A percentile compares a stretch with the other conserved stretches of the same genome.
Evolutionary conservation across 164 flowering plant genomes (phyloP).

Genomic region (Aristolochia fimbriata): DNA sequence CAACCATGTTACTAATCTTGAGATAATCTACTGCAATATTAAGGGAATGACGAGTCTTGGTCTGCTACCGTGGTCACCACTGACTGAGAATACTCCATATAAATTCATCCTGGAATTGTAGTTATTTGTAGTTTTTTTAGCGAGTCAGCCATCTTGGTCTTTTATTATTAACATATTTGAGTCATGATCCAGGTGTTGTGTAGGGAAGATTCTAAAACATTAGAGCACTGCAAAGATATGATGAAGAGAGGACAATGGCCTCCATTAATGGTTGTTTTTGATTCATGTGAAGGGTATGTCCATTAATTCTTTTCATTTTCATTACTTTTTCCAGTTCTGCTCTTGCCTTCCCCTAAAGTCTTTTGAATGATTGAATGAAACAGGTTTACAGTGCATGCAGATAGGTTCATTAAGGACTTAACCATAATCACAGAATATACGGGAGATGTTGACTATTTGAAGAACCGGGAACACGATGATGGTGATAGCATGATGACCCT

Average conservation of each 20-base stretch:
- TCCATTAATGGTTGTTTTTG: slow-evolving; percentile 78
- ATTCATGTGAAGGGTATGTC: slow-evolving; percentile 78
- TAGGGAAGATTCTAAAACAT: slow-evolving; percentile 64
- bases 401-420: slow-evolving; percentile 57
- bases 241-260: slow-evolving; percentile 87
- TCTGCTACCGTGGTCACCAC: too few relatives aligned
- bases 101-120: too few relatives aligned
- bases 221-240: slow-evolving; percentile 69
- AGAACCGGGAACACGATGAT: slow-evolving; percentile 79
- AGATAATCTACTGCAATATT: too few relatives aligned
- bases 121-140: too few relatives aligned
- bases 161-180: not conserved
- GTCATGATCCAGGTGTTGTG: slow-evolving; percentile 40
- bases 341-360: not conserved
- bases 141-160: too few relatives aligned
- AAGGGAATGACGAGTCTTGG: too few relatives aligned
- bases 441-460: slow-evolving; percentile 87
- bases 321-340: not conserved
- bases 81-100: too few relatives aligned
- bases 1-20: too few relatives aligned
- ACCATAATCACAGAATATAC: slow-evolving; percentile 84
- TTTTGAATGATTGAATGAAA: slow-evolving; percentile 1
- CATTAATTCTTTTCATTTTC: not conserved
- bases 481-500: slow-evolving; percentile 87
- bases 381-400: slow-evolving; percentile 96